Evolutionary conservation across 331 rosid species (phyloP), one percentile per base, ranked within the genome.

Genomic region (Malus hybrid): DNA sequence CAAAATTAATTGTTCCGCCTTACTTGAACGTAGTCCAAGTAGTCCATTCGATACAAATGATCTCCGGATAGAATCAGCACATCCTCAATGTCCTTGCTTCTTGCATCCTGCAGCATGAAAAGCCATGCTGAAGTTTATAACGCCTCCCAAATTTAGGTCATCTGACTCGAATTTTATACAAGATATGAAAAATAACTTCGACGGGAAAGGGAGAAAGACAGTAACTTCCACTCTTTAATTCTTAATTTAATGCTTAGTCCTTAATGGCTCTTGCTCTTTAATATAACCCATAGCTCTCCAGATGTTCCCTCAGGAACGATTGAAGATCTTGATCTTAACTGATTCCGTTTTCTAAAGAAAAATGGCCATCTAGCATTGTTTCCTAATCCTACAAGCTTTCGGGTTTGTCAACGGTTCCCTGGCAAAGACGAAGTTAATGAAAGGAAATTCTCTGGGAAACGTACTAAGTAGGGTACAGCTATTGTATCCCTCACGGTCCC

Each of bases 21-120:
- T 85, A 87, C 91, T 80, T 85, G 87, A 80, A 87, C 82, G 12
- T 78, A 94, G 82, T 92, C 97, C 96, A 88, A 88, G 52, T 92
- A 90, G 83, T 93, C 94, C 96, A 93, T 93, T 70, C 94, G 78
- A 77, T 90, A 93, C 44, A 93, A 80, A 80, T 93, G 97, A 75
- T 88, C 89, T 66, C 92, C 89, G 0, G 85, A 85, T 36, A 88
- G 89, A 77, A 88, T 72, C 50, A 88, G 67, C 62, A 88, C 92
- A 83, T 88, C 89, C 81, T 88, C 89, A 80, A 85, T 83, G 10
- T 79, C 72, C 77, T 75, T 88, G 67, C 88, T 83, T 75, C 89
- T 88, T 11, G 83, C 83, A 77, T 85, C 88, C 91, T 88, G 77
- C 36, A 56, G 65, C 44, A 72, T 44, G 20, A 24, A 69, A 60